Evolutionary conservation across 148 eudicot genomes (phyloP).

Genomic region (Cornus controversa): DNA sequence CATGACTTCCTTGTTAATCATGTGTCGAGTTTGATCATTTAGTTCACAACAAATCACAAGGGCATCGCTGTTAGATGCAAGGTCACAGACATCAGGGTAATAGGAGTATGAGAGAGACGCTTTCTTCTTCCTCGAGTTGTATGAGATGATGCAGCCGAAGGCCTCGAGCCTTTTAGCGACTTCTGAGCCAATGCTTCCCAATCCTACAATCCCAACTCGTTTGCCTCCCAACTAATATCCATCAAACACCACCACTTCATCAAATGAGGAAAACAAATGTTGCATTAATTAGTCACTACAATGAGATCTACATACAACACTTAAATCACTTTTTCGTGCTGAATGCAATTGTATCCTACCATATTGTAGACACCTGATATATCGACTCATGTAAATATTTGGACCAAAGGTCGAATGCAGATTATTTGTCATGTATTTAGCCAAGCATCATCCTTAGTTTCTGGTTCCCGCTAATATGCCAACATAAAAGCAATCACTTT

Average conservation of each 20-base stretch:
- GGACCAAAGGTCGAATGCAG: too few relatives aligned
- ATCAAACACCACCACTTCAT: not conserved
- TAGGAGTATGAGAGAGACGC: not conserved
- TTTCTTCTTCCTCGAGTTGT: slow-evolving; percentile 10
- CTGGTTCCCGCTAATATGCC: too few relatives aligned
- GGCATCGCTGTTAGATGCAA: not conserved
- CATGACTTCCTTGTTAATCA: slow-evolving; percentile 42
- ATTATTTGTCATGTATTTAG: too few relatives aligned
- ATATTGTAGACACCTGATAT: too few relatives aligned
- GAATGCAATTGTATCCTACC: too few relatives aligned
- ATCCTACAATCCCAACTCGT: slow-evolving; percentile 21
- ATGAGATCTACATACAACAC: too few relatives aligned
- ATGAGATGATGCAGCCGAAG: slow-evolving; percentile 5
- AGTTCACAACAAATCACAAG: slow-evolving; percentile 24
- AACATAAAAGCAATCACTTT: too few relatives aligned
- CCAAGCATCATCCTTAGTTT: too few relatives aligned
- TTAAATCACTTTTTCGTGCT: too few relatives aligned
- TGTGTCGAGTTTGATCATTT: slow-evolving; percentile 36
- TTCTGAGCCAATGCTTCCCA: slow-evolving; percentile 17
- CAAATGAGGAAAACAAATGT: too few relatives aligned
- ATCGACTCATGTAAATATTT: too few relatives aligned
- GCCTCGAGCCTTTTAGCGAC: slow-evolving; percentile 17
- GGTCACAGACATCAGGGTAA: not conserved
- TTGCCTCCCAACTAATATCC: slow-evolving; percentile 17
- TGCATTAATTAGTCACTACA: too few relatives aligned